Evolutionary conservation across 768 basidiomycete genomes (phyloP).

Genomic region (Rhizopogon rudus): DNA sequence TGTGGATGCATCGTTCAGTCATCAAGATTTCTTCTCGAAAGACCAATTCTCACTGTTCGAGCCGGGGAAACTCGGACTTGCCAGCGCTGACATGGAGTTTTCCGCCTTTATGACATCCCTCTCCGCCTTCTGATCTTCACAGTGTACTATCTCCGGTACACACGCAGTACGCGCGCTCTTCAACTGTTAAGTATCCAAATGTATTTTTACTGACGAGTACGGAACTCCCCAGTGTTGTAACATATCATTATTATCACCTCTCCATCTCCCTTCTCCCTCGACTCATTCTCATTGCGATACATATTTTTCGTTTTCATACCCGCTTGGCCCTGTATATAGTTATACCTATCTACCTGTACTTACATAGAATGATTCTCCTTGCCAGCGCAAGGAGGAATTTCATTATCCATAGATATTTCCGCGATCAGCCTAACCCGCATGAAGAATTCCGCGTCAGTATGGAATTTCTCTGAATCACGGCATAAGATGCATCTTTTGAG

Average conservation of each 20-base stretch:
- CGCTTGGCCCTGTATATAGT: slow-evolving; percentile 15
- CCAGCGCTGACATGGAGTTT: slow-evolving; percentile 19
- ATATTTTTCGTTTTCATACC: not conserved
- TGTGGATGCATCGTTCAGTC: slow-evolving; percentile 7
- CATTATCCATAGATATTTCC: not conserved
- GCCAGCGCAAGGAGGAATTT: slow-evolving; percentile 10
- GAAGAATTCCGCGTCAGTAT: not conserved
- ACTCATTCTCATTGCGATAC: not conserved
- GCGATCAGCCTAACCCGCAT: slow-evolving; percentile 1
- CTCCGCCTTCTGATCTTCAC: slow-evolving; percentile 24
- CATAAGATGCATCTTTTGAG: not conserved
- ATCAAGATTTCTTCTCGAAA: slow-evolving; percentile 22
- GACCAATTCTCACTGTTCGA: slow-evolving; percentile 19
- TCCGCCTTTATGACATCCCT: slow-evolving; percentile 27
- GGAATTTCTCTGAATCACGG: slow-evolving; percentile 1
- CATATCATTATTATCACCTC: not conserved
- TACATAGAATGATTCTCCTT: not conserved
- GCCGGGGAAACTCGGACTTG: slow-evolving; percentile 16
- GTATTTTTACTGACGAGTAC: slow-evolving; percentile 22
- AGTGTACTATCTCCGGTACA: slow-evolving; percentile 8
- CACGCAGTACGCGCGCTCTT: slow-evolving; percentile 8
- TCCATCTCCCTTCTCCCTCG: not conserved
- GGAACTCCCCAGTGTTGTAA: slow-evolving; percentile 11
- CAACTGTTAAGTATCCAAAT: slow-evolving; percentile 7
- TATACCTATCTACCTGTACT: slow-evolving; percentile 21